Conservation (phyloP, 2,329 filamentous ascomycete genomes). For the Alternaria sp. region DNA sequence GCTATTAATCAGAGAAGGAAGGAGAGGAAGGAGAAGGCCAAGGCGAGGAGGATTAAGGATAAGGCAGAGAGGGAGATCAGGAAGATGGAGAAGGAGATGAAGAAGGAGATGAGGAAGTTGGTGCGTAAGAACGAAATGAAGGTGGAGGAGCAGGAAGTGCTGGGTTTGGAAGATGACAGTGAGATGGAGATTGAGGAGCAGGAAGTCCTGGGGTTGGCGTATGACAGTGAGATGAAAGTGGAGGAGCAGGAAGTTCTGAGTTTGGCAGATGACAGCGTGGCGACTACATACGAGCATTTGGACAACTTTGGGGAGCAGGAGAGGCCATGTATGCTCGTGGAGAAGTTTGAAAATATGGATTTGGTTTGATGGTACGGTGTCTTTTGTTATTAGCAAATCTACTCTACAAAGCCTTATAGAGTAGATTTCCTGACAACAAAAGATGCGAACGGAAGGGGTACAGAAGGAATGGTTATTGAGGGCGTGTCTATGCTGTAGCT, state of each 20-base stretch:
- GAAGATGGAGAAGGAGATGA: background rate
- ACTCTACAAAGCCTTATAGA: no score
- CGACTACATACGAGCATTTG: background rate
- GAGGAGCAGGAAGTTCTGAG: background rate
- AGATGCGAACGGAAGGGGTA: background rate
- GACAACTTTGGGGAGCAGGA: accelerated
- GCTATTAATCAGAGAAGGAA: background rate
- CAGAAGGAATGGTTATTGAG: background rate
- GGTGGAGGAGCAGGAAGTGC: background rate
- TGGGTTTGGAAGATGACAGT: background rate
- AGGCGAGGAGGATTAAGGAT: background rate
- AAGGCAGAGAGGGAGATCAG: background rate
- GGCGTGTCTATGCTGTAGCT: background rate
- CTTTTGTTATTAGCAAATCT: no score
- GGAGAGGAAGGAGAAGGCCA: background rate
- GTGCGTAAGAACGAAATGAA: background rate
- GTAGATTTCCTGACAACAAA: no score
- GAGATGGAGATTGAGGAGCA: background rate
- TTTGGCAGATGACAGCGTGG: background rate
- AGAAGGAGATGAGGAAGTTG: background rate
- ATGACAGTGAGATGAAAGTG: background rate
- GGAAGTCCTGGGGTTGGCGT: accelerated
- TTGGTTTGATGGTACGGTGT: background rate
- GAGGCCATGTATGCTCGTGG: background rate
- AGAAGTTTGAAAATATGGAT: background rate